phyloP scores from a whole-genome alignment of 768 basidiomycete species.

The Suillus decipiens region DNA sequence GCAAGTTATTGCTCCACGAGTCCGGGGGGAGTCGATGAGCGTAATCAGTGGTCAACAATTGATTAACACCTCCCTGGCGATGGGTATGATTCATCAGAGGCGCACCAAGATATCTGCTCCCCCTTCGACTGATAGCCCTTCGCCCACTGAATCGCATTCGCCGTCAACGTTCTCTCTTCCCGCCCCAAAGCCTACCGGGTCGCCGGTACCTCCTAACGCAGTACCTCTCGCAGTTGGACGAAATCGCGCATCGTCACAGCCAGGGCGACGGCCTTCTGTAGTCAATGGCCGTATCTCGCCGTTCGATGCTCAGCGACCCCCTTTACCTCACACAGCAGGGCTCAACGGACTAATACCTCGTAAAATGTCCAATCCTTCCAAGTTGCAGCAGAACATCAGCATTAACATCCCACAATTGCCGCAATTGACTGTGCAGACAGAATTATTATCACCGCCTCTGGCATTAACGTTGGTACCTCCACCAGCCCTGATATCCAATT shows the following conservation, averaged over 20 bases:
- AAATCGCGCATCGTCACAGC: slow-evolving; percentile 74
- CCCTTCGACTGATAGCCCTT: slow-evolving; percentile 38
- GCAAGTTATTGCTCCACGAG: slow-evolving; percentile 46
- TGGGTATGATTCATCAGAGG: slow-evolving; percentile 71
- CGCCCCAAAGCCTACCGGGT: slow-evolving; percentile 32
- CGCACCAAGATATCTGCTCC: slow-evolving; percentile 67
- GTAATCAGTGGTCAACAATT: slow-evolving; percentile 36
- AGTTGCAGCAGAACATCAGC: slow-evolving; percentile 48
- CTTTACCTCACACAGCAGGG: slow-evolving; percentile 46
- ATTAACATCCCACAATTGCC: slow-evolving; percentile 49
- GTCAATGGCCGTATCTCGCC: slow-evolving; percentile 53
- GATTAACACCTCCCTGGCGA: slow-evolving; percentile 59
- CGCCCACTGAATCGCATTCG: slow-evolving; percentile 40
- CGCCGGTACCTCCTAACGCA: slow-evolving; percentile 43
- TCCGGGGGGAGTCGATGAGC: slow-evolving; percentile 57
- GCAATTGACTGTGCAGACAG: slow-evolving; percentile 52
- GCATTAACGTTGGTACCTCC: slow-evolving; percentile 44
- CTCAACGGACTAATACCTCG: slow-evolving; percentile 41
- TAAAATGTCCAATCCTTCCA: slow-evolving; percentile 65
- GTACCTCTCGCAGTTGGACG: slow-evolving; percentile 43
- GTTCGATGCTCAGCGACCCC: slow-evolving; percentile 51
- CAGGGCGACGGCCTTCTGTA: slow-evolving; percentile 67
- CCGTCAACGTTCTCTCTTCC: slow-evolving; percentile 38
- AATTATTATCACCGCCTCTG: slow-evolving; percentile 44
- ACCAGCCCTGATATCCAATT: slow-evolving; percentile 49